Conservation (phyloP, 768 basidiomycete genomes). For the Collybia mongolica region DNA sequence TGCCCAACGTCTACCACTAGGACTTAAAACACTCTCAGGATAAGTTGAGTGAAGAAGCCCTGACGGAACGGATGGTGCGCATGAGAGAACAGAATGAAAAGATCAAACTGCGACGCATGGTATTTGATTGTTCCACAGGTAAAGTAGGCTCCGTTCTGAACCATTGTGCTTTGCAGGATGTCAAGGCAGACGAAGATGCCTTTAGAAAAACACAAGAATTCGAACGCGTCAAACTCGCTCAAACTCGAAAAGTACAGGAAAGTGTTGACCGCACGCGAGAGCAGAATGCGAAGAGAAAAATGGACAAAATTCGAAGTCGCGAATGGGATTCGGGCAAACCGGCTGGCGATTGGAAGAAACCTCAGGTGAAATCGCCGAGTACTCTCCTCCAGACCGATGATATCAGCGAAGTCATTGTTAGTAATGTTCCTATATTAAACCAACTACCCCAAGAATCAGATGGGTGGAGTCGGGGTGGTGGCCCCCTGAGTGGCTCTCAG, state of each 20-base stretch:
- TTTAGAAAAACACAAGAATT: conserved; percentile 69
- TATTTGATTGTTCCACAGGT: conserved; percentile 20
- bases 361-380: conserved; percentile 14
- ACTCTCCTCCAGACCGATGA: conserved; percentile 8
- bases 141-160: background rate
- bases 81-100: conserved; percentile 66
- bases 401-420: conserved; percentile 5
- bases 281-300: conserved; percentile 76
- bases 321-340: conserved; percentile 86
- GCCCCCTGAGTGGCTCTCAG: conserved; percentile 23
- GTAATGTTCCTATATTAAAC: background rate
- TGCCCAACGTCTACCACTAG: background rate
- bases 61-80: conserved; percentile 57
- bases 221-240: conserved; percentile 57
- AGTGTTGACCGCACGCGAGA: conserved; percentile 69
- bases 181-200: conserved; percentile 78
- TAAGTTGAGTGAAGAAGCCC: conserved; percentile 50
- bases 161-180: conserved; percentile 41
- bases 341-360: conserved; percentile 27
- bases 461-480: conserved; percentile 26
- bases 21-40: conserved; percentile 19
- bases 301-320: conserved; percentile 74
- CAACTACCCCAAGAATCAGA: conserved; percentile 18
- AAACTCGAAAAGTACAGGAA: conserved; percentile 66
- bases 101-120: conserved; percentile 60